phyloP scores from a whole-genome alignment of 768 basidiomycete genomes.

The Tricholomella constricta region DNA sequence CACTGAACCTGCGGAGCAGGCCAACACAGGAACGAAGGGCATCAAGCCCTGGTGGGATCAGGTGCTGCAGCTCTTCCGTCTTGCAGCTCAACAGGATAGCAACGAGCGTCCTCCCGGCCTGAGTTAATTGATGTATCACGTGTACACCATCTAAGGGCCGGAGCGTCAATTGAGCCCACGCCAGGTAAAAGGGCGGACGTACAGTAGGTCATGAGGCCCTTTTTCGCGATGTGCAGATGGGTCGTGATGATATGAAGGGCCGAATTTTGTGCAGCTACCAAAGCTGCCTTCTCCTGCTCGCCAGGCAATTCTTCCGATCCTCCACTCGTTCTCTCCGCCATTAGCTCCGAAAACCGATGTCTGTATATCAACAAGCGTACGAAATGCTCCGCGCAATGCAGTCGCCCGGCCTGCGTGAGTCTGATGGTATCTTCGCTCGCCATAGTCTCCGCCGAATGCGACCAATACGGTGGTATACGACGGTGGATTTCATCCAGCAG shows the following conservation, averaged over 20 bases:
- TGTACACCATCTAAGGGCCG: constrained; percentile 79
- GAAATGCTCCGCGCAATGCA: constrained; percentile 87
- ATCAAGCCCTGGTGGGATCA: constrained; percentile 83
- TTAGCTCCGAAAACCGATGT: constrained; percentile 78
- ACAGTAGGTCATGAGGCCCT: constrained; percentile 95
- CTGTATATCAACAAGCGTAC: constrained; percentile 87
- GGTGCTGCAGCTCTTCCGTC: constrained; percentile 68
- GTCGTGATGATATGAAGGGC: constrained; percentile 83
- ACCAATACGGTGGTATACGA: constrained; percentile 76
- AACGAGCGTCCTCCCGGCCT: constrained; percentile 88
- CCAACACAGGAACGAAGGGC: constrained; percentile 87
- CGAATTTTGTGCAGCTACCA: constrained; percentile 72
- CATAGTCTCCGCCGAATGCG: constrained; percentile 78
- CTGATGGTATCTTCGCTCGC: constrained; percentile 85
- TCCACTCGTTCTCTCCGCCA: constrained; percentile 66
- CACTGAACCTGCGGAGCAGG: constrained; percentile 85
- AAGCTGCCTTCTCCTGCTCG: constrained; percentile 77
- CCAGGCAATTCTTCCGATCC: constrained; percentile 54
- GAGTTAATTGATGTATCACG: constrained; percentile 93
- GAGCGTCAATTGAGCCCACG: constrained; percentile 1
- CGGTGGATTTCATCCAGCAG: constrained; percentile 79
- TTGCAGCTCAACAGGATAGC: constrained; percentile 89
- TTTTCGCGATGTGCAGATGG: constrained; percentile 82
- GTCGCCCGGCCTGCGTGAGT: constrained; percentile 83
- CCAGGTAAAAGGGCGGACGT: constrained; percentile 31